Percentiles rank a stretch among this genome's conserved stretches.
These are phyloP conservation scores for Pseudogymnoascus sp. DNA, from an alignment of 2,329 filamentous ascomycete genomes.

Conservation along the genomic window DNA sequence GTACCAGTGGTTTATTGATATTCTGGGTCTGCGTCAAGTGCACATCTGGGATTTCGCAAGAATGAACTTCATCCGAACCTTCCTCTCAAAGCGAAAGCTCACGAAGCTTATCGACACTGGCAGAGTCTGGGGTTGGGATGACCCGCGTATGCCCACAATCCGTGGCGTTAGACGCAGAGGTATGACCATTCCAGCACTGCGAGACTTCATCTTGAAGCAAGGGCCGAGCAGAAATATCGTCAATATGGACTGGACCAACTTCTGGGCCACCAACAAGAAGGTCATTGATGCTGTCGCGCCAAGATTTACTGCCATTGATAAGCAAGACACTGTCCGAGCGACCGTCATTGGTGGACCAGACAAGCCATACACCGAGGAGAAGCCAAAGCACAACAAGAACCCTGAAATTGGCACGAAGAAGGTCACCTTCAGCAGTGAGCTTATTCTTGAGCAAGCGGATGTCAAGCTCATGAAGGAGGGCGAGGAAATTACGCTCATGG, in stretches of 20 bases:
- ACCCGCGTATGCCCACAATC: constrained; percentile 78
- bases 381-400: constrained; percentile 87
- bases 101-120: constrained; percentile 72
- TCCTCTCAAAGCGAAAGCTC: constrained; percentile 79
- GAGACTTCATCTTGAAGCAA: constrained; percentile 78
- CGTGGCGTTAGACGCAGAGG: constrained; percentile 70
- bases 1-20: constrained; percentile 78
- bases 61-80: constrained; percentile 76
- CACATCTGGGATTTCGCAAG: constrained; percentile 81
- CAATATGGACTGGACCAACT: constrained; percentile 72
- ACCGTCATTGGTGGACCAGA: constrained; percentile 57
- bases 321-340: constrained; percentile 63
- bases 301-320: constrained; percentile 61
- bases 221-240: constrained; percentile 78
- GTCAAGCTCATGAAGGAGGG: constrained; percentile 70
- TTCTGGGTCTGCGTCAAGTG: constrained; percentile 64
- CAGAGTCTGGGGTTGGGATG: constrained; percentile 76
- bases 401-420: constrained; percentile 75
- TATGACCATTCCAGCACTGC: constrained; percentile 69
- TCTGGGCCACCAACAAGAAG: constrained; percentile 39
- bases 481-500: constrained; percentile 94
- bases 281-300: constrained; percentile 69
- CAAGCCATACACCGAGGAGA: constrained; percentile 58
- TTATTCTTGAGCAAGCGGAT: constrained; percentile 82
- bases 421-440: constrained; percentile 64